Conservation (phyloP, 371 early-diverging fungal genomes). For the Mortierella sp. region DNA sequence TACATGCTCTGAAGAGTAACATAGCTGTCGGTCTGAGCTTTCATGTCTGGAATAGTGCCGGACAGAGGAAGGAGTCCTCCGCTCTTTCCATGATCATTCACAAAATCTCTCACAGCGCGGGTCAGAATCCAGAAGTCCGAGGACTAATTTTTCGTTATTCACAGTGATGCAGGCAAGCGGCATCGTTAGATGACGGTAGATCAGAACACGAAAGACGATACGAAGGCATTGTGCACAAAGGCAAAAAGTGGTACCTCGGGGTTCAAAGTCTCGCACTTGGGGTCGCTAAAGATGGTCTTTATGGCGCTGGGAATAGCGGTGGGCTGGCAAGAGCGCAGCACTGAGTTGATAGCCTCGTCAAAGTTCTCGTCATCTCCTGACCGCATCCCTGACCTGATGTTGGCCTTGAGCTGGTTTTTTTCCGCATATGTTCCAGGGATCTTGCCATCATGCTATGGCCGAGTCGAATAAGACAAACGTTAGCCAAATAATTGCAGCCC, state of each 20-base stretch:
- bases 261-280: slow-evolving; percentile 64
- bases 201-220: neutral
- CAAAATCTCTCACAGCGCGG: slow-evolving; percentile 84
- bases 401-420: slow-evolving; percentile 74
- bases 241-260: slow-evolving; percentile 60
- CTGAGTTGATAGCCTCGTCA: slow-evolving; percentile 82
- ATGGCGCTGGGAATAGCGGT: slow-evolving; percentile 65
- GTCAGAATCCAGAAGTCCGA: slow-evolving; percentile 90
- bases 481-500: neutral
- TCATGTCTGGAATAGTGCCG: slow-evolving; percentile 96
- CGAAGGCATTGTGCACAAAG: neutral
- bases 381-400: slow-evolving; percentile 69
- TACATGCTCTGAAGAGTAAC: slow-evolving; percentile 88
- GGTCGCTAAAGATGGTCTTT: slow-evolving; percentile 66
- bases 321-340: slow-evolving; percentile 62
- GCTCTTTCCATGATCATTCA: slow-evolving; percentile 74
- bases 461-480: neutral
- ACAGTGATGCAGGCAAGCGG: neutral
- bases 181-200: neutral
- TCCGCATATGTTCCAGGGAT: slow-evolving; percentile 74
- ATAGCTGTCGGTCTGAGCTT: slow-evolving; percentile 91
- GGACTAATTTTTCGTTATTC: slow-evolving; percentile 61
- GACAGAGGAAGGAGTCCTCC: slow-evolving; percentile 83
- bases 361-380: slow-evolving; percentile 88
- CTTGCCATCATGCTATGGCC: slow-evolving; percentile 61